A percentile compares a stretch with the other conserved stretches of the same genome.
Conservation (phyloP, 768 basidiomycete species). For the Lactarius trivialis region DNA sequence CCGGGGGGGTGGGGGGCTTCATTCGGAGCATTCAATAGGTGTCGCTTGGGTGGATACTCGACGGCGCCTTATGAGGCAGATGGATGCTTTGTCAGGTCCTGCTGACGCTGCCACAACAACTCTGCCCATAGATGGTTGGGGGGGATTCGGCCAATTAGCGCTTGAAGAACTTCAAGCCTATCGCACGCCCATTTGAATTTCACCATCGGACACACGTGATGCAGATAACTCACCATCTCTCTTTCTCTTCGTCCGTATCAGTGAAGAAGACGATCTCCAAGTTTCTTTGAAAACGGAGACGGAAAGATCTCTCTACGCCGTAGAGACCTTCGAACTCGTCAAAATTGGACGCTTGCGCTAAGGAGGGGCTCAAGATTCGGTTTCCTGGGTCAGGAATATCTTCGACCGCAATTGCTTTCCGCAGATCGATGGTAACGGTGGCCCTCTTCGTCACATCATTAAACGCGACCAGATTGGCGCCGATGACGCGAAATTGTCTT, state of each 20-base stretch:
- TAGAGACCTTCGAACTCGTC: conserved; percentile 60
- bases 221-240: conserved; percentile 57
- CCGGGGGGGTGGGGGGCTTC: not conserved
- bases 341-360: conserved; percentile 32
- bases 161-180: conserved; percentile 82
- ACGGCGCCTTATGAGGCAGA: not conserved
- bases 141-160: conserved; percentile 83
- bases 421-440: conserved; percentile 84
- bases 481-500: conserved; percentile 76
- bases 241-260: conserved; percentile 84
- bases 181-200: conserved; percentile 6
- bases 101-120: conserved; percentile 77
- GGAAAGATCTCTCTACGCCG: conserved; percentile 78
- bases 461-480: conserved; percentile 80
- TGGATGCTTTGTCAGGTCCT: conserved; percentile 33
- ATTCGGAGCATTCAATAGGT: conserved; percentile 13
- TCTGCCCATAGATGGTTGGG: conserved; percentile 93
- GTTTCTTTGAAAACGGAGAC: conserved; percentile 67
- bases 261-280: conserved; percentile 88
- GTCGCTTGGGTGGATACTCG: conserved; percentile 8
- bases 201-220: not conserved
- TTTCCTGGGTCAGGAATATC: conserved; percentile 63
- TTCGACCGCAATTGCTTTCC: conserved; percentile 70
- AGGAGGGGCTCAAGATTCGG: conserved; percentile 40
- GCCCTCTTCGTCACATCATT: conserved; percentile 91